These are phyloP conservation scores for Neoascochyta sp. DNA, from an alignment of 2,329 filamentous ascomycete species.

Conservation along the genomic window DNA sequence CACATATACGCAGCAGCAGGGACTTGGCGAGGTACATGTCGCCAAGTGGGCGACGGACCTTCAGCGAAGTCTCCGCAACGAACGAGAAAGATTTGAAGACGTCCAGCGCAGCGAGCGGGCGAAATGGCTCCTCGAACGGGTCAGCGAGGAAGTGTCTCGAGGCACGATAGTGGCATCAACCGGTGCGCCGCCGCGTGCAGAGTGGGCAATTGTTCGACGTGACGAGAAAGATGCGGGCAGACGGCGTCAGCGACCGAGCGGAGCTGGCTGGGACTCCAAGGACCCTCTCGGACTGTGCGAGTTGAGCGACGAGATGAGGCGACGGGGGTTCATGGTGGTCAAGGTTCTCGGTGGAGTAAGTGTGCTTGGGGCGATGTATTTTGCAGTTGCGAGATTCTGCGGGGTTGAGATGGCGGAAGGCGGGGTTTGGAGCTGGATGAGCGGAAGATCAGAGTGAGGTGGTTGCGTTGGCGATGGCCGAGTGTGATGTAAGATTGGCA, in stretches of 20 bases:
- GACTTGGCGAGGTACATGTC: conserved; percentile 66
- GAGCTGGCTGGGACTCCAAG: conserved; percentile 50
- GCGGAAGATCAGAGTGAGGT: conserved; percentile 8
- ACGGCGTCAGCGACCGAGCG: conserved; percentile 19
- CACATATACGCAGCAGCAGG: conserved; percentile 52
- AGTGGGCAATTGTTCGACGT: conserved; percentile 34
- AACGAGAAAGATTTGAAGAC: conserved; percentile 65
- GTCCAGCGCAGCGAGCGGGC: conserved; percentile 59
- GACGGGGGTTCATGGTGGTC: conserved; percentile 63
- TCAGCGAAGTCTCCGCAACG: conserved; percentile 69
- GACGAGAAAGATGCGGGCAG: conserved; percentile 27
- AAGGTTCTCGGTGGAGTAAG: conserved; percentile 73
- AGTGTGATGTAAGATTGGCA: no score
- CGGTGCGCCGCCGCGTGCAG: conserved; percentile 24
- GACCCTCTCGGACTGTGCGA: conserved; percentile 78
- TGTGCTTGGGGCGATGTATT: conserved; percentile 66
- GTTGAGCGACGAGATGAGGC: conserved; percentile 63
- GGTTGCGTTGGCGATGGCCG: no score
- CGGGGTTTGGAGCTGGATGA: conserved; percentile 27
- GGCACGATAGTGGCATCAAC: conserved; percentile 28
- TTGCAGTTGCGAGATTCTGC: conserved; percentile 43
- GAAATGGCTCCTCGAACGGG: conserved; percentile 67
- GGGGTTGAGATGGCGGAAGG: conserved; percentile 30
- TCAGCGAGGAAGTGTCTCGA: conserved; percentile 57
- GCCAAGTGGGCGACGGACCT: conserved; percentile 80